Conservation (phyloP, 2,329 filamentous ascomycete species). For the Emydomyces testavorans region DNA sequence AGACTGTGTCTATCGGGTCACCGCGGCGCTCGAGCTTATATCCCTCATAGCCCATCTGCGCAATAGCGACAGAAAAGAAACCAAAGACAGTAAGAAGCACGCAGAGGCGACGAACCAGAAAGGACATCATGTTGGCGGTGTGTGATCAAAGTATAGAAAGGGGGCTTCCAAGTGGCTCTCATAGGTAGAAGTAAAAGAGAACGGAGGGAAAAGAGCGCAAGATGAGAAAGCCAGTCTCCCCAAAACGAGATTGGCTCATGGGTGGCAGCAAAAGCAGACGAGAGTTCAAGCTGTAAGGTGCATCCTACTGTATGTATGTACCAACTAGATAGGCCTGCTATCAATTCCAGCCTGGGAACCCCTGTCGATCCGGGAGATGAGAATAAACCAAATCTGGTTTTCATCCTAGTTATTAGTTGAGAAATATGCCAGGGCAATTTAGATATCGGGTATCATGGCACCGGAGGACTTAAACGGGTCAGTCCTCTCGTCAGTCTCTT, state of each 20-base stretch:
- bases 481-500: background rate
- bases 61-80: background rate
- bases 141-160: background rate
- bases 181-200: background rate
- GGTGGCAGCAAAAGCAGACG: background rate
- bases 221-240: background rate
- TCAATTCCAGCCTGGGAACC: background rate
- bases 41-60: background rate
- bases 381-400: constrained; percentile 1
- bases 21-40: background rate
- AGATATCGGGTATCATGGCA: background rate
- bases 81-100: background rate
- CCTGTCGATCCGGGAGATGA: background rate
- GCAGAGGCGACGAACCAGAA: background rate
- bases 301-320: background rate
- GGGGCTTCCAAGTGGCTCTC: no score
- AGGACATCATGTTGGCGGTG: background rate
- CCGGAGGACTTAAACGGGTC: background rate
- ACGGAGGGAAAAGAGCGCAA: background rate
- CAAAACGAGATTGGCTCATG: background rate
- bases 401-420: background rate
- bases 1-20: background rate
- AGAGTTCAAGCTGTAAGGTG: background rate
- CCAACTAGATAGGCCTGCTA: background rate
- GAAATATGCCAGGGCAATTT: background rate